Evolutionary conservation across 148 eudicot genomes (phyloP).

Genomic region (Diospyros kaki): DNA sequence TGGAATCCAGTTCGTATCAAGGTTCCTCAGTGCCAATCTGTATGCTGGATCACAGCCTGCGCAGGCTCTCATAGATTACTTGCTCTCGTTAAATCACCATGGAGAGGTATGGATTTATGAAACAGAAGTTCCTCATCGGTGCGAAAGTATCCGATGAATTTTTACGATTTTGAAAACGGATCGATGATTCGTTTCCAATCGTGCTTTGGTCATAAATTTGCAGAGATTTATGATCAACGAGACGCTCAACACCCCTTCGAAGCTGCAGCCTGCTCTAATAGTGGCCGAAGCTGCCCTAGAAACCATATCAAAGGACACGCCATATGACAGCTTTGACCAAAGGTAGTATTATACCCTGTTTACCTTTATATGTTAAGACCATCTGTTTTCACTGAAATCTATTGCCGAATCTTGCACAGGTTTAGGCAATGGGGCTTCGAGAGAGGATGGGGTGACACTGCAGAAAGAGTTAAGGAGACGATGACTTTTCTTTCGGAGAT

Average conservation of each 20-base stretch:
- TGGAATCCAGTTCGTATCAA: constrained; percentile 59
- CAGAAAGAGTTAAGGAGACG: constrained; percentile 69
- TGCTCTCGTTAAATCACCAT: constrained; percentile 52
- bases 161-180: too few relatives aligned
- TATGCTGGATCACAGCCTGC: constrained; percentile 41
- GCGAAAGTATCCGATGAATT: too few relatives aligned
- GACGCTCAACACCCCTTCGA: constrained; percentile 57
- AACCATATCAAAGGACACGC: constrained; percentile 57
- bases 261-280: constrained; percentile 69
- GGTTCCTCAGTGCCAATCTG: constrained; percentile 67
- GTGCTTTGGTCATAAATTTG: constrained; percentile 3
- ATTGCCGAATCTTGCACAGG: constrained; percentile 29
- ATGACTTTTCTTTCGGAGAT: constrained; percentile 77
- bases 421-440: constrained; percentile 95
- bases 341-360: constrained; percentile 34
- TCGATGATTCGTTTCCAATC: background rate
- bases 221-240: constrained; percentile 93
- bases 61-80: constrained; percentile 70
- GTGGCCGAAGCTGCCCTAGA: constrained; percentile 72
- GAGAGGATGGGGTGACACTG: constrained; percentile 92
- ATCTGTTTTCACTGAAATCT: background rate
- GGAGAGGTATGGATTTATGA: constrained; percentile 60
- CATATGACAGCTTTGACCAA: constrained; percentile 58
- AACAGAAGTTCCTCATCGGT: background rate
- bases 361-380: background rate